Conservation (phyloP, 176 grass and related monocot genomes). For the Leersia perrieri region DNA sequence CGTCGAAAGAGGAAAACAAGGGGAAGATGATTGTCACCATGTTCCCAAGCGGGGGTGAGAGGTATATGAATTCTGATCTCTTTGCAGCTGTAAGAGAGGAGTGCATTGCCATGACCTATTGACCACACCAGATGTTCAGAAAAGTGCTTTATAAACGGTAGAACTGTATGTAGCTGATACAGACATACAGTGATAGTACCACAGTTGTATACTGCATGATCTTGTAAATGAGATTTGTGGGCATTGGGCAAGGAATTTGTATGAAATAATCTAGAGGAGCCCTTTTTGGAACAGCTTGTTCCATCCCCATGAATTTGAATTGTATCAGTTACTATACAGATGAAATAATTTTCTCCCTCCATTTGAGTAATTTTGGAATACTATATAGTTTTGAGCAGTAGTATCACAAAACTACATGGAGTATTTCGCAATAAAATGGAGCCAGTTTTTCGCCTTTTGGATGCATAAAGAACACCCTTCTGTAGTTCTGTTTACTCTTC, state of each 20-base stretch:
- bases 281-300: neutral
- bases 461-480: neutral
- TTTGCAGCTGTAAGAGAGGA: constrained; percentile 42
- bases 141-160: neutral
- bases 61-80: constrained; percentile 49
- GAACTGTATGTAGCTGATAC: neutral
- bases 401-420: no score
- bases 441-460: neutral
- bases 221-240: neutral
- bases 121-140: neutral
- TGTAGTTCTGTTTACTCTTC: neutral
- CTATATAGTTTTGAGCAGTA: neutral
- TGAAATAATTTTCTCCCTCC: neutral
- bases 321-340: neutral
- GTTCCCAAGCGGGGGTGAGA: constrained; percentile 41
- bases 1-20: constrained; percentile 33
- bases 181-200: no score
- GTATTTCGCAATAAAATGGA: neutral
- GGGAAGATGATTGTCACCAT: constrained; percentile 58
- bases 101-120: constrained; percentile 52
- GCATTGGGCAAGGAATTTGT: neutral
- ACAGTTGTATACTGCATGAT: neutral
- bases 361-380: neutral
- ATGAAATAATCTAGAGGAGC: neutral
- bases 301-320: neutral